Base-by-base conservation (phyloP, 1,284 basidiomycete species). In the Melampsora larici-populina region DNA sequence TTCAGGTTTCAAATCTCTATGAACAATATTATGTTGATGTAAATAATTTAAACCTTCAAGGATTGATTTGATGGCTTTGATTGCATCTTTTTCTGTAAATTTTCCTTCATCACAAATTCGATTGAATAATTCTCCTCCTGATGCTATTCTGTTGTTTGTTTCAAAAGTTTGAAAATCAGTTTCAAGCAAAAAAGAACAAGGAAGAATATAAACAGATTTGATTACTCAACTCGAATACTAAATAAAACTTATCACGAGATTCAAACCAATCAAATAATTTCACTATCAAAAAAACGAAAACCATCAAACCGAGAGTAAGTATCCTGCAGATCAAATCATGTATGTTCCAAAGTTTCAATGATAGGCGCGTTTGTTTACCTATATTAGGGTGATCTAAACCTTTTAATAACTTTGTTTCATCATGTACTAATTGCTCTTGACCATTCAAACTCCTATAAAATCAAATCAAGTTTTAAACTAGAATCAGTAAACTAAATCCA, bases 231-330 rank as follows among this genome's bases (percentile, higher is more conserved):
- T 75, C 72, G 49, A 75, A 75, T 7, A 67, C n/a, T 18, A 62
- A 31, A 21, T 31, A 46, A 31, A 60, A 67, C 46, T 94, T 96
- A 49, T 90, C 88, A 76, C 93, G 87, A 21, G 91, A 93, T 83
- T 97, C 94, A 83, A 97, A 97, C 89, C 90, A 92, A 83, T 94
- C 93, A 83, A 91, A 93, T 82, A 94, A 92, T 83, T 93, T 93
- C 81, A 96, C 92, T 91, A 84, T 36, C 15, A n/a, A 26, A 46
- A 3, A 21, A 26, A 8, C 67, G 82, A 81, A 0, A 81, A 83
- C 62, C n/a, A n/a, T n/a, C 83, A 82, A 48, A 82, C 80, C 21
- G 83, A 8, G 29, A 24, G 55, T 26, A 51, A 55, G 55, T 33
- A n/a, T n/a, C n/a, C n/a, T n/a, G n/a, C n/a, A n/a, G n/a, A n/a